Percentiles rank a stretch among this genome's conserved stretches.
Evolutionary conservation across 2,329 filamentous ascomycete species (phyloP).

Genomic region (Coniochaeta hoffmannii): DNA sequence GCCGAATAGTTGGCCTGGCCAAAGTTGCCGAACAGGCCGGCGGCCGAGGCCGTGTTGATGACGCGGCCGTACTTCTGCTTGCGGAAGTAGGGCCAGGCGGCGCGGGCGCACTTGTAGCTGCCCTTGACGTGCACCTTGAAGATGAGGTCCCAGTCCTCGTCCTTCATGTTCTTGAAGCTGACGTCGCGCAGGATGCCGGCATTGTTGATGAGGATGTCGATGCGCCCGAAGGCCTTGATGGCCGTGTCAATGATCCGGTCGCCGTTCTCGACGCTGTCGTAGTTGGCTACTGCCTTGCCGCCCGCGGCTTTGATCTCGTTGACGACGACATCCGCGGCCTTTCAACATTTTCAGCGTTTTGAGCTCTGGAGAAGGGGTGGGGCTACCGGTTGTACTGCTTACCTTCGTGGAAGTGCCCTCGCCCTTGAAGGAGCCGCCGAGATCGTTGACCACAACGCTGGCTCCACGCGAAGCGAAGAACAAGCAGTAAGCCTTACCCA

Average conservation of each 20-base stretch:
- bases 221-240: slow-evolving; percentile 71
- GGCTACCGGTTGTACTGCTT: slow-evolving; percentile 17
- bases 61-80: slow-evolving; percentile 98
- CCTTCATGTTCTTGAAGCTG: slow-evolving; percentile 98
- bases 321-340: slow-evolving; percentile 79
- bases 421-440: slow-evolving; percentile 88
- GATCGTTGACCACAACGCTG: slow-evolving; percentile 78
- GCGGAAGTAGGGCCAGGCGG: slow-evolving; percentile 94
- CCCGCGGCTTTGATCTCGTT: slow-evolving; percentile 78
- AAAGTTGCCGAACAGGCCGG: slow-evolving; percentile 91
- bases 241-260: slow-evolving; percentile 91
- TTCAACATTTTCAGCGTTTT: slow-evolving; percentile 14
- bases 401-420: slow-evolving; percentile 85
- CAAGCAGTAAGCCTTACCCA: slow-evolving; percentile 74
- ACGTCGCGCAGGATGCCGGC: slow-evolving; percentile 91
- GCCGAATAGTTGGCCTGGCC: slow-evolving; percentile 96
- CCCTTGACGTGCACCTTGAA: slow-evolving; percentile 89
- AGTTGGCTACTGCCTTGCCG: slow-evolving; percentile 96
- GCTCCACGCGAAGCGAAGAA: slow-evolving; percentile 89
- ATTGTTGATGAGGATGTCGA: slow-evolving; percentile 97
- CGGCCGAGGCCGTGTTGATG: slow-evolving; percentile 95
- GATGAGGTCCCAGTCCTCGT: slow-evolving; percentile 93
- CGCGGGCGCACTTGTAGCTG: slow-evolving; percentile 89
- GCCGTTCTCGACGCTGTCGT: slow-evolving; percentile 88
- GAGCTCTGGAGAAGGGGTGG: neutral